Percentiles rank a stretch among this genome's conserved stretches.
Evolutionary conservation across 2,329 filamentous ascomycete species (phyloP).

Genomic region (Onygenales sp.): DNA sequence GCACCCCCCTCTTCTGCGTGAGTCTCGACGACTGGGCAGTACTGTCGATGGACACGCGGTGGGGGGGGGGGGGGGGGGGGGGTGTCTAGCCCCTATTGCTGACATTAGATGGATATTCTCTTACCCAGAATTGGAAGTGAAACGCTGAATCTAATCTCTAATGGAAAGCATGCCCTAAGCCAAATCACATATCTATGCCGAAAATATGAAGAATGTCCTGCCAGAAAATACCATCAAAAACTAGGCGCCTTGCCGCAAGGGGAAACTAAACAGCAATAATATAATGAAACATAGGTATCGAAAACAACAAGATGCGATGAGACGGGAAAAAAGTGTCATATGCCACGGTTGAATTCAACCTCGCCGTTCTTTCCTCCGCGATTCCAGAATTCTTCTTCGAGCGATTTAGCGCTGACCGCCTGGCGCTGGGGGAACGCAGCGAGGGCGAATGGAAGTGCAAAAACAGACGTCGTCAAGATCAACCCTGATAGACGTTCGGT

Average conservation of each 20-base stretch:
- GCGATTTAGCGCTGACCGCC: conserved; percentile 59
- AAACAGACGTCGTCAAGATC: conserved; percentile 77
- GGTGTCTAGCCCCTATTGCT: no score
- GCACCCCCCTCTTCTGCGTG: no score
- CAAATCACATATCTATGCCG: no score
- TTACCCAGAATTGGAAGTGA: no score
- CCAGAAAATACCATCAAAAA: no score
- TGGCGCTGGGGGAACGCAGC: conserved; percentile 90
- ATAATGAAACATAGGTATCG: background rate
- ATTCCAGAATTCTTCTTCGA: conserved; percentile 82
- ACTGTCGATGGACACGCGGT: no score
- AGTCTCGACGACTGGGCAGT: no score
- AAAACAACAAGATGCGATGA: background rate
- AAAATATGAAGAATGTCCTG: no score
- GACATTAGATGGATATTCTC: no score
- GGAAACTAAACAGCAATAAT: background rate
- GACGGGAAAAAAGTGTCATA: conserved; percentile 38
- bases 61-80: no score
- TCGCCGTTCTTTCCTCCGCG: conserved; percentile 67
- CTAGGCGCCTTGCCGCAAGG: background rate
- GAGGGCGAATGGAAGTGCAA: conserved; percentile 79
- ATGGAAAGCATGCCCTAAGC: no score
- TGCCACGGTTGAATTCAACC: conserved; percentile 95
- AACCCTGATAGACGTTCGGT: conserved; percentile 36
- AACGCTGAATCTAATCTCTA: no score